phyloP scores from a whole-genome alignment of 2,329 filamentous ascomycete genomes.

The Magnaporthales sp. region DNA sequence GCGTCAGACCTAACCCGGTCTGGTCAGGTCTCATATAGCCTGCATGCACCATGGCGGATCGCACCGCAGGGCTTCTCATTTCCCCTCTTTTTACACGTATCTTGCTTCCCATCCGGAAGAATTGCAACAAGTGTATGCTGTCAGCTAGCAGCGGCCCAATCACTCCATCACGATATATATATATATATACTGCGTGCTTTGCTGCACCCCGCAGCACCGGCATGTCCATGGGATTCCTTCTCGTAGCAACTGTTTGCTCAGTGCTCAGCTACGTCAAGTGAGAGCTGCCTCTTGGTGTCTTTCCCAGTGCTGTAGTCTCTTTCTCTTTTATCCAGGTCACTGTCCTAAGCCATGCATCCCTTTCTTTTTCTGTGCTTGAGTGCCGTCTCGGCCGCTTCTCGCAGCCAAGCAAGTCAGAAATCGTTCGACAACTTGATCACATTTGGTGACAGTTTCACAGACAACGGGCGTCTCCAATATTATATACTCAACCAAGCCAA shows the following conservation, averaged over 20 bases:
- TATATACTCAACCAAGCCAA: slow-evolving; percentile 48
- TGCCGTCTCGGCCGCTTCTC: slow-evolving; percentile 5
- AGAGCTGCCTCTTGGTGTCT: not conserved
- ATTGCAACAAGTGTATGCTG: not conserved
- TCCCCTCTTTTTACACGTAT: not conserved
- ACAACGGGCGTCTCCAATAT: slow-evolving; percentile 59
- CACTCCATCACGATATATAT: not conserved
- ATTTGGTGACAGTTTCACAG: slow-evolving; percentile 72
- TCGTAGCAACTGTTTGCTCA: not conserved
- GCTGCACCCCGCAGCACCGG: not conserved
- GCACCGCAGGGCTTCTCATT: not conserved
- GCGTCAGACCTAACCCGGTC: not conserved
- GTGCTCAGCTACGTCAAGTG: not conserved
- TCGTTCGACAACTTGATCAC: slow-evolving; percentile 54
- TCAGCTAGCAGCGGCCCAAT: not conserved
- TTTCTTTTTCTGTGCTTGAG: slow-evolving; percentile 2
- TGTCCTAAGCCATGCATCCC: slow-evolving; percentile 3
- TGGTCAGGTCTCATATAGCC: not conserved
- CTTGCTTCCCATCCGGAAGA: not conserved
- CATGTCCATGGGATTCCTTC: not conserved
- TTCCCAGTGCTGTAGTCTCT: not conserved
- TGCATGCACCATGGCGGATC: not conserved
- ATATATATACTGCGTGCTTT: not conserved
- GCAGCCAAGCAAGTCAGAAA: slow-evolving; percentile 17
- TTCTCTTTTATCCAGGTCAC: not conserved